phyloP scores from a whole-genome alignment of 345 rosid genomes.

The Euphorbia pulcherrima region DNA sequence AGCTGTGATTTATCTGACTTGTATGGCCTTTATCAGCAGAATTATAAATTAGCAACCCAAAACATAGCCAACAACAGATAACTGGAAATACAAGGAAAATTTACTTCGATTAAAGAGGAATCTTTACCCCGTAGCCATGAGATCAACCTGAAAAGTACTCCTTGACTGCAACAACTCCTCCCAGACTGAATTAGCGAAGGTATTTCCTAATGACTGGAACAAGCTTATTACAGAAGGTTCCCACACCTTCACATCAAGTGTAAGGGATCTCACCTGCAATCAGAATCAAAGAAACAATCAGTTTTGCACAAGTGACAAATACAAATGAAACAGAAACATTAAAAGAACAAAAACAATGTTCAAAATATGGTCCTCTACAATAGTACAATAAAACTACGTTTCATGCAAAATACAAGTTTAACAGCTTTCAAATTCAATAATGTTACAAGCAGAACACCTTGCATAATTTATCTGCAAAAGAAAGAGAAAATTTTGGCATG shows the following conservation, averaged over 20 bases:
- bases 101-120: constrained; percentile 13
- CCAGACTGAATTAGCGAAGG: constrained; percentile 93
- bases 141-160: constrained; percentile 60
- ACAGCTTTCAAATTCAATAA: not conserved
- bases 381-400: not conserved
- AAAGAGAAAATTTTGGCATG: not conserved
- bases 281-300: constrained; percentile 16
- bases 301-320: constrained; percentile 6
- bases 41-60: constrained; percentile 26
- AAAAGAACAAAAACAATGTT: not conserved
- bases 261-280: constrained; percentile 89
- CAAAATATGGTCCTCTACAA: not conserved
- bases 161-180: constrained; percentile 93
- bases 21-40: constrained; percentile 40
- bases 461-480: too few relatives aligned
- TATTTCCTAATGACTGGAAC: constrained; percentile 94
- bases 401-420: not conserved
- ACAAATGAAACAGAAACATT: not conserved
- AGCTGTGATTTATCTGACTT: constrained; percentile 61
- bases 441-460: not conserved
- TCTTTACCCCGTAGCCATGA: constrained; percentile 53
- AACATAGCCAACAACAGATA: constrained; percentile 6
- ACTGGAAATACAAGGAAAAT: constrained; percentile 9
- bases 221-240: constrained; percentile 93
- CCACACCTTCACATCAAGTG: constrained; percentile 97